Conservation (phyloP, 2,329 filamentous ascomycete genomes). For the Trichoderma brevicompactum region DNA sequence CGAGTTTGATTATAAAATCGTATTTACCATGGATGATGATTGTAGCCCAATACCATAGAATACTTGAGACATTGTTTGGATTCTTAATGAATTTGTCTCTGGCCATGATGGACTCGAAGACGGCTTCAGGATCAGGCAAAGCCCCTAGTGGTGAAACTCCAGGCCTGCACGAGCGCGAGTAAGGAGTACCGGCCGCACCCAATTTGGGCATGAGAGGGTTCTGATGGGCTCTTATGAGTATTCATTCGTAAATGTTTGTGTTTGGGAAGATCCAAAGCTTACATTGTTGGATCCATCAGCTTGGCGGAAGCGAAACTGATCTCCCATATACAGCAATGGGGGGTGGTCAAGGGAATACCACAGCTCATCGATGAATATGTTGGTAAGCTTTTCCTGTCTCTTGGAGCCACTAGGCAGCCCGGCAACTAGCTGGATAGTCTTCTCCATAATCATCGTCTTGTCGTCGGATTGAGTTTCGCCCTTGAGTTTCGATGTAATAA, state of each 20-base stretch:
- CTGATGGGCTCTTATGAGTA: slow-evolving; percentile 37
- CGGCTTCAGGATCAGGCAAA: slow-evolving; percentile 66
- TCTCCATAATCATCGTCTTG: slow-evolving; percentile 78
- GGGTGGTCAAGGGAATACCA: slow-evolving; percentile 76
- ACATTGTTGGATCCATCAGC: slow-evolving; percentile 73
- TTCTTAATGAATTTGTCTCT: slow-evolving; percentile 57
- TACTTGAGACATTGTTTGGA: slow-evolving; percentile 72
- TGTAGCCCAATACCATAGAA: slow-evolving; percentile 74
- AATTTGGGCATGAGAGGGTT: slow-evolving; percentile 69
- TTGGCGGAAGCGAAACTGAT: slow-evolving; percentile 67
- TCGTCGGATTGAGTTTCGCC: slow-evolving; percentile 69
- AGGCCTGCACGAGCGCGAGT: slow-evolving; percentile 67
- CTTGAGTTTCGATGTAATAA: slow-evolving; percentile 66
- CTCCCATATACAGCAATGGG: slow-evolving; percentile 66
- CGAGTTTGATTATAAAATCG: neutral
- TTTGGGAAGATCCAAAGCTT: slow-evolving; percentile 30
- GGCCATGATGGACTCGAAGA: slow-evolving; percentile 67
- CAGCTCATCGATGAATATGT: slow-evolving; percentile 68
- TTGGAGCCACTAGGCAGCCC: slow-evolving; percentile 66
- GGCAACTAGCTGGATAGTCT: slow-evolving; percentile 70
- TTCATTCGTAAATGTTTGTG: neutral
- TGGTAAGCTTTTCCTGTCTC: slow-evolving; percentile 65
- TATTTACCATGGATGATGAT: slow-evolving; percentile 70
- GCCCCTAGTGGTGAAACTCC: slow-evolving; percentile 64
- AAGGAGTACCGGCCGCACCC: slow-evolving; percentile 69